Evolutionary conservation across 805 yeast genomes (phyloP).

Genomic region (Scheffersomyces stipitis): DNA sequence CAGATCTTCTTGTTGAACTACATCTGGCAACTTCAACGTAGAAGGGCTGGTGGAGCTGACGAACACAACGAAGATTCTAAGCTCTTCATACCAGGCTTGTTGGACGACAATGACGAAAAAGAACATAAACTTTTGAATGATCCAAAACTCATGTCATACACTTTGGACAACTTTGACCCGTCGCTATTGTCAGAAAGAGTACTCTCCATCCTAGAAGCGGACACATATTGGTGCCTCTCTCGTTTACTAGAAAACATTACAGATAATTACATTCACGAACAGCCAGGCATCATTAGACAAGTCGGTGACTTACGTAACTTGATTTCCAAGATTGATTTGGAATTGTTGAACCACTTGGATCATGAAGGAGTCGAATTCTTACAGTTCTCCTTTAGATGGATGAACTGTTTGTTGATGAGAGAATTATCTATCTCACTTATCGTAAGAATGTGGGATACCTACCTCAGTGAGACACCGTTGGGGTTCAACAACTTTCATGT

Average conservation of each 20-base stretch:
- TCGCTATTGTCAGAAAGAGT: slow-evolving; percentile 56
- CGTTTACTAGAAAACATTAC: slow-evolving; percentile 91
- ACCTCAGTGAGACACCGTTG: slow-evolving; percentile 67
- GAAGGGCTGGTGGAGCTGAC: slow-evolving; percentile 10
- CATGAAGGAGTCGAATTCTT: slow-evolving; percentile 87
- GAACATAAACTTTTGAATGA: slow-evolving; percentile 27
- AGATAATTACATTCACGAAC: slow-evolving; percentile 96
- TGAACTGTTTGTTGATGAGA: slow-evolving; percentile 96
- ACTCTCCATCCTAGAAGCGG: slow-evolving; percentile 80
- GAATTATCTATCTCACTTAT: slow-evolving; percentile 78
- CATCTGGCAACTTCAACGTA: slow-evolving; percentile 41
- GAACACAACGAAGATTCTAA: slow-evolving; percentile 18
- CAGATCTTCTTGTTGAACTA: slow-evolving; percentile 81
- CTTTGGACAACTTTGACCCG: slow-evolving; percentile 64
- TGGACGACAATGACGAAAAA: slow-evolving; percentile 25
- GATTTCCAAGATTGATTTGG: slow-evolving; percentile 76
- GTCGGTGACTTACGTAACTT: slow-evolving; percentile 77
- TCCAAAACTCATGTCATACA: slow-evolving; percentile 21
- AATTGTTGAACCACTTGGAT: slow-evolving; percentile 71
- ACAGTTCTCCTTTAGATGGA: slow-evolving; percentile 97
- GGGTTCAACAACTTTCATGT: slow-evolving; percentile 93
- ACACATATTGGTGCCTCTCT: slow-evolving; percentile 95
- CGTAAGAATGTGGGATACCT: slow-evolving; percentile 97
- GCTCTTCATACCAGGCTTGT: slow-evolving; percentile 36
- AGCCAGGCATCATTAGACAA: slow-evolving; percentile 94